Evolutionary conservation across 768 basidiomycete species (phyloP).

Genomic region (Termitomyces eurrhizus): DNA sequence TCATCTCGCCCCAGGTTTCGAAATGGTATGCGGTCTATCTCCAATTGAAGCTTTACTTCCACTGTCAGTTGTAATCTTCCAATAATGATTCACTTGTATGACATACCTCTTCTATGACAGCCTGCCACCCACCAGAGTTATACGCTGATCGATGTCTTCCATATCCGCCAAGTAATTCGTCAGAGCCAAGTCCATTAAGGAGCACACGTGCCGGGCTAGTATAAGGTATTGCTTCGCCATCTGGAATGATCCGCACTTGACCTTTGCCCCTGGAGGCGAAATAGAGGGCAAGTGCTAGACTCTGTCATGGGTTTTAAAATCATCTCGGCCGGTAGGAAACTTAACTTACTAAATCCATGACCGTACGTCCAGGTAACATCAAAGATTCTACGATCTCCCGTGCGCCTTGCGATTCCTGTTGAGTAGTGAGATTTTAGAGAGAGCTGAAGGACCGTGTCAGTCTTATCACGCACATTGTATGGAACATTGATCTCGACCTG

Average conservation of each 20-base stretch:
- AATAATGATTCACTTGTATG: background rate
- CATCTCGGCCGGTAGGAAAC: background rate
- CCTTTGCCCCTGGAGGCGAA: constrained; percentile 88
- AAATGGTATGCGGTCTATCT: constrained; percentile 81
- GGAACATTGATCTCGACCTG: constrained; percentile 86
- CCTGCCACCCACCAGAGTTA: constrained; percentile 62
- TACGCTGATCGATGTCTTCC: constrained; percentile 82
- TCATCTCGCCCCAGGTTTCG: constrained; percentile 95
- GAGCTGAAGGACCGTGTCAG: background rate
- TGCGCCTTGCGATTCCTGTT: constrained; percentile 63
- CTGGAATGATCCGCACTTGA: constrained; percentile 35
- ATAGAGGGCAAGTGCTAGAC: constrained; percentile 86
- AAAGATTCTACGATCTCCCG: constrained; percentile 55
- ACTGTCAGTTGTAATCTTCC: background rate
- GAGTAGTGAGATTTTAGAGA: background rate
- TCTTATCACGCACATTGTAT: constrained; percentile 48
- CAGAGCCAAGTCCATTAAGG: constrained; percentile 89
- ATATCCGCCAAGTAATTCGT: constrained; percentile 95
- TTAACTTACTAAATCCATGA: constrained; percentile 82
- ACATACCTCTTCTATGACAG: constrained; percentile 74
- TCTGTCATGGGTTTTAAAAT: constrained; percentile 44
- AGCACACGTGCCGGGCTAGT: constrained; percentile 76
- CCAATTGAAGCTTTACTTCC: constrained; percentile 70
- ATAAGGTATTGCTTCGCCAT: constrained; percentile 47
- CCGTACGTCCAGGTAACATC: constrained; percentile 77